These are phyloP conservation scores for Hymenotorrendiella dingleyae DNA, from an alignment of 2,329 filamentous ascomycete genomes.

Conservation along the genomic window DNA sequence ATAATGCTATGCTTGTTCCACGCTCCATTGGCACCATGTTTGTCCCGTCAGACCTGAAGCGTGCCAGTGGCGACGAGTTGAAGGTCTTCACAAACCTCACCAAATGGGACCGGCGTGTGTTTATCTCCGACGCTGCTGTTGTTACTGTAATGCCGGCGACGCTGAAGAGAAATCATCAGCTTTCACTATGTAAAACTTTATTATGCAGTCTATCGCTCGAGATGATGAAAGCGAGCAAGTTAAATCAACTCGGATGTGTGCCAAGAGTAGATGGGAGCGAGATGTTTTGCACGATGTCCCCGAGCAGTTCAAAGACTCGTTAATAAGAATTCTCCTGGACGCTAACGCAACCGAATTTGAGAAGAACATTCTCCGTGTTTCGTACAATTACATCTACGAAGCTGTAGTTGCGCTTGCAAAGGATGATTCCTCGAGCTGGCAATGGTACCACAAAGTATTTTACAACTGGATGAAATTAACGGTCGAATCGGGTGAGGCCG, in stretches of 20 bases:
- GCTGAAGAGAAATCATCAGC: no score
- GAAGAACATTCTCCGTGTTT: neutral
- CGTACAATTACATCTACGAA: neutral
- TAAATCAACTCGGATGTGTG: no score
- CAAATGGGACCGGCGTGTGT: no score
- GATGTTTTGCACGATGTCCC: neutral
- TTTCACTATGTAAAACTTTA: no score
- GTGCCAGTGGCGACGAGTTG: neutral
- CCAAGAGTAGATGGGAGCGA: neutral
- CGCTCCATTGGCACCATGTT: neutral
- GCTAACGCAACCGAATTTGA: neutral
- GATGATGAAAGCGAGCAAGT: no score
- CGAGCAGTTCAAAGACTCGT: neutral
- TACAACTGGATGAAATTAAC: constrained; percentile 1
- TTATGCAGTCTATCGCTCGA: no score
- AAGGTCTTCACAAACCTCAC: neutral
- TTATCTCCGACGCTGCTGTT: no score
- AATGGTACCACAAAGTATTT: neutral
- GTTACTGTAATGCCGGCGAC: no score
- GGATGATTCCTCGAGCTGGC: neutral
- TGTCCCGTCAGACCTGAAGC: neutral
- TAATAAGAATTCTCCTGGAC: neutral
- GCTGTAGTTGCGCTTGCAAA: neutral
- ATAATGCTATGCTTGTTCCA: neutral
- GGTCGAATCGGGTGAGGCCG: neutral